Base-by-base conservation (phyloP, 768 basidiomycete genomes). In the Panus rudis region DNA sequence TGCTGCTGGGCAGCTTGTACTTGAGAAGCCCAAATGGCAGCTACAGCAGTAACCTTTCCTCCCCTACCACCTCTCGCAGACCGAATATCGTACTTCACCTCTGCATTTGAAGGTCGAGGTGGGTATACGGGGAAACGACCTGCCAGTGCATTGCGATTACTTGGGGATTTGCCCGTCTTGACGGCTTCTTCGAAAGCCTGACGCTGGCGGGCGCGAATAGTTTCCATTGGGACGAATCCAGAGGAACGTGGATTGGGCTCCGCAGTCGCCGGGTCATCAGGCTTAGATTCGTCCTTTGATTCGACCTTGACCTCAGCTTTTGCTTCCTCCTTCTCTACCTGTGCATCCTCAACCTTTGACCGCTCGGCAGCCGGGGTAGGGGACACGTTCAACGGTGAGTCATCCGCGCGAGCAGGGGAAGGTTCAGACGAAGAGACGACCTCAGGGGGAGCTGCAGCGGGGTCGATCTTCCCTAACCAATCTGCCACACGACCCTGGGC, bases 41-140 rank as follows among this genome's bases (percentile, higher is more conserved):
- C 78, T 1, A 87, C 83, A 4, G 84, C 68, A 3, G 84, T 69
- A 13, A 89, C 87, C 41, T 74, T 72, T 11, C 86, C 88, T 2
- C 88, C 87, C 32, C 73, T 66, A 2, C 88, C 87, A 4, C 88
- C 85, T 17, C 86, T 72, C 4, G 84, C 85, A 27, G 84, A 88
- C 11, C 81, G 77, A 20, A 86, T 61, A 53, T 89, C 78, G 53
- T 88, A 87, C 45, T 78, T 81, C 17, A 68, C 71, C 40, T 78
- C 81, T 0, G 73, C 66, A 47, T 78, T 74, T 3, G 52, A 45
- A 17, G 61, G 58, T 52, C 42, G 62, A 49, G 52, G 33, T 17
- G 33, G 33, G 16, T 35, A 35, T 6, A 35, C 7, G 6, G 33
- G 50, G 10, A 49, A 48, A 42, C 39, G 46, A 2, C 45, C 46